Conservation (phyloP, 2,329 filamentous ascomycete genomes). For the Beauveria sp. region DNA sequence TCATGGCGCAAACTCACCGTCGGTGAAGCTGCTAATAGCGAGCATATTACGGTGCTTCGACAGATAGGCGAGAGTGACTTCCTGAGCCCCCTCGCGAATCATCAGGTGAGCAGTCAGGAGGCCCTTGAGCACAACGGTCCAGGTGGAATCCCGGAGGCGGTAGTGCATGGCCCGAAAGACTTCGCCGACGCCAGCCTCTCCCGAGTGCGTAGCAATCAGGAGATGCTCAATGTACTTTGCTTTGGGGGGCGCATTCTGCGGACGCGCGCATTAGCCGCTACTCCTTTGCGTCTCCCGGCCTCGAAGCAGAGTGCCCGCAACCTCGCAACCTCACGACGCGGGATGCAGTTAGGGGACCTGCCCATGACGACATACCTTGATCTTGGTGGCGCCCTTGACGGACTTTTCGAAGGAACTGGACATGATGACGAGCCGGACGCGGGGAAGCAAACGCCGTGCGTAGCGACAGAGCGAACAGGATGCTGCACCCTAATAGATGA, state of each 20-base stretch:
- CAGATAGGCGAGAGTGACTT: conserved; percentile 80
- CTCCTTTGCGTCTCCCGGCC: not conserved
- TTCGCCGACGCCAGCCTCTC: conserved; percentile 89
- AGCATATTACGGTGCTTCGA: conserved; percentile 75
- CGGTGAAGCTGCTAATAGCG: conserved; percentile 83
- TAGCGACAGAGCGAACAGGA: not conserved
- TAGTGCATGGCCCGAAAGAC: conserved; percentile 89
- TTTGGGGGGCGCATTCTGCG: conserved; percentile 85
- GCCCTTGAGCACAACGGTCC: conserved; percentile 99
- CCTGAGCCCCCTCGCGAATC: conserved; percentile 88
- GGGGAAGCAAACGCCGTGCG: conserved; percentile 12
- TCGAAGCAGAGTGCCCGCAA: not conserved
- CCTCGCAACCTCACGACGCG: not conserved
- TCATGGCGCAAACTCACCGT: conserved; percentile 53
- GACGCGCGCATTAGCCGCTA: not conserved
- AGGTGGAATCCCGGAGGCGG: conserved; percentile 88
- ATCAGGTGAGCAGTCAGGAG: conserved; percentile 94
- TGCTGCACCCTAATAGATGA: conserved; percentile 7
- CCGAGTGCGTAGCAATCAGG: conserved; percentile 86
- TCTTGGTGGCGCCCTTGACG: conserved; percentile 96
- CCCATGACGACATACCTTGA: conserved; percentile 56
- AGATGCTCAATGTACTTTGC: conserved; percentile 99
- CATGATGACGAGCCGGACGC: conserved; percentile 40
- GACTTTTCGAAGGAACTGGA: conserved; percentile 95
- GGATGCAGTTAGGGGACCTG: not conserved